Conservation (phyloP, 208 protist species). For the Acanthamoeba triangularis region DNA sequence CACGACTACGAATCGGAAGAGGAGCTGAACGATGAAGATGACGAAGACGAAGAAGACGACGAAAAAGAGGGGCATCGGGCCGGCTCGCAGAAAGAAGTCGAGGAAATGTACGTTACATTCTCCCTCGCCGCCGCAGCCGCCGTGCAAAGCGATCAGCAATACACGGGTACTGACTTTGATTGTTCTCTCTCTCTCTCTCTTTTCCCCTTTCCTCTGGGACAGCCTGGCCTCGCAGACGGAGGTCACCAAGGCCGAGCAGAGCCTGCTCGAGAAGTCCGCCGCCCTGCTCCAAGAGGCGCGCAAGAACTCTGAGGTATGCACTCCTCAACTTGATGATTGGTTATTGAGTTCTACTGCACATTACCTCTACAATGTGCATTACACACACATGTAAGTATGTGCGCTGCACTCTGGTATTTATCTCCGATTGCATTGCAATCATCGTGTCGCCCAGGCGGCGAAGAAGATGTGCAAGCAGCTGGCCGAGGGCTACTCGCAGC, state of each 20-base stretch:
- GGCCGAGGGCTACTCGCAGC: not conserved
- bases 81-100: no score
- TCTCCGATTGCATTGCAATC: no score
- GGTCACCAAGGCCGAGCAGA: not conserved
- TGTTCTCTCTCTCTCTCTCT: no score
- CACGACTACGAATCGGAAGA: conserved; percentile 53
- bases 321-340: not conserved
- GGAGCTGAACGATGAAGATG: no score
- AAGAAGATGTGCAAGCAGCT: conserved; percentile 36
- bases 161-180: no score
- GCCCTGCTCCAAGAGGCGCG: conserved; percentile 37
- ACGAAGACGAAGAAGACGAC: conserved; percentile 43
- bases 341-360: no score
- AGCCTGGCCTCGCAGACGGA: conserved; percentile 30
- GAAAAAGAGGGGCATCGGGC: no score
- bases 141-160: no score
- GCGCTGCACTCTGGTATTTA: no score
- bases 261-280: conserved; percentile 53
- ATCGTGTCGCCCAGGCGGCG: not conserved
- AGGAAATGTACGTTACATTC: no score
- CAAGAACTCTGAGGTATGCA: conserved; percentile 56
- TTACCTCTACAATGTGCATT: not conserved
- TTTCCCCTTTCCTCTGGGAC: no score
- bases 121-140: no score
- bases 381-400: not conserved